Base-by-base conservation (phyloP, 2,329 filamentous ascomycete genomes). In the Chaetomium globosum region DNA sequence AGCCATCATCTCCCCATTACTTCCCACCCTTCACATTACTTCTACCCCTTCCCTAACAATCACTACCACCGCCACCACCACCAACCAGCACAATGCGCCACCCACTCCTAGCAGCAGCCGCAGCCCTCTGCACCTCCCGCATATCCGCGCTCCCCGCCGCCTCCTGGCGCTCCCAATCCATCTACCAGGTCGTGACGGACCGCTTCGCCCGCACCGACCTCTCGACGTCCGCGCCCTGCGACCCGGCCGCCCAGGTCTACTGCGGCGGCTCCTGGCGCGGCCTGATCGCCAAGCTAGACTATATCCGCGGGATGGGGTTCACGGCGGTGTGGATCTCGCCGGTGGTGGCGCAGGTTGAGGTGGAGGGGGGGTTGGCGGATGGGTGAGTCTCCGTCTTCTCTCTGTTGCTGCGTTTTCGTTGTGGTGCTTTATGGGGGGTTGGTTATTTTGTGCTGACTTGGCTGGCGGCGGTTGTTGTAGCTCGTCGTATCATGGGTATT, bases 221-320 rank as follows among this genome's bases (percentile, higher is more conserved):
- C 13, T 77, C 77, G 10, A 78, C 76, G 8, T 75, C 75, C 10
- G 73, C 74, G 16, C 48, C 68, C 4, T 78, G 77, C 64, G 69
- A 76, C 60, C 65, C 76, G 4, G 67, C 63, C 2, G 58, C 68
- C n/a, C 65, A 70, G 54, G 68, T 71, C 26, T 83, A 83, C 73
- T 84, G 82, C 65, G 80, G 81, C 53, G 82, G 82, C 23, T 80
- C 79, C 10, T 85, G 78, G 74, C 67, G 72, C 36, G 82, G 82
- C 1, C 75, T 84, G 57, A 79, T 79, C 52, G 78, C 79, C 61
- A 74, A 78, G 60, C 74, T 83, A 26, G 81, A 82, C 69, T 83
- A 83, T 68, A 82, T 83, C 67, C 77, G 82, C 67, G 74, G 74
- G 53, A 79, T 80, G 77, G 79, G 75, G 2, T 76, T 76, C 64